phyloP scores from a whole-genome alignment of 2,329 filamentous ascomycete genomes.

The Neofusicoccum ribis region DNA sequence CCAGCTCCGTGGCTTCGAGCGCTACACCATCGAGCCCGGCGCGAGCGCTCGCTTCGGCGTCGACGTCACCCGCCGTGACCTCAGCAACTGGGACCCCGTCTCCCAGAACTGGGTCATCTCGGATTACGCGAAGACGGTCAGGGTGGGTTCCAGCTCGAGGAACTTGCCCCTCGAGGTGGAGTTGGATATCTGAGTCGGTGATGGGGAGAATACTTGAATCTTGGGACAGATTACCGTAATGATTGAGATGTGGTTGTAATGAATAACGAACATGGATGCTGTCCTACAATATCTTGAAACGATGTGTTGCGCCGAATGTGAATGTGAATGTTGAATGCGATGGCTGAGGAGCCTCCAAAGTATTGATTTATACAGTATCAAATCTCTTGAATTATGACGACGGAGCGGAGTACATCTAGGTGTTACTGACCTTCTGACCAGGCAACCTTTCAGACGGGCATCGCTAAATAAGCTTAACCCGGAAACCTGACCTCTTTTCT shows the following conservation, averaged over 20 bases:
- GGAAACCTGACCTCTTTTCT: too few species aligned
- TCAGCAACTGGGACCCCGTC: constrained; percentile 81
- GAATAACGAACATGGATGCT: not conserved
- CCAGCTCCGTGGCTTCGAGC: constrained; percentile 78
- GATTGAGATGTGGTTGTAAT: not conserved
- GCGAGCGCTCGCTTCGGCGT: constrained; percentile 65
- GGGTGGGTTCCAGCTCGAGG: constrained; percentile 60
- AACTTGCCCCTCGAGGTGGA: constrained; percentile 51
- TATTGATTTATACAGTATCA: too few species aligned
- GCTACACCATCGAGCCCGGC: constrained; percentile 67
- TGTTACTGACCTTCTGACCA: too few species aligned
- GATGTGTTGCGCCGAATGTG: not conserved
- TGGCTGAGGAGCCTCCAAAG: too few species aligned
- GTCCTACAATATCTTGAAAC: not conserved
- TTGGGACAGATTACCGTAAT: too few species aligned
- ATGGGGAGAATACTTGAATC: not conserved
- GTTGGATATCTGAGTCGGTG: constrained; percentile 24
- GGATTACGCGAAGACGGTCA: constrained; percentile 58
- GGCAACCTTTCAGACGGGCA: too few species aligned
- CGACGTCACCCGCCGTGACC: constrained; percentile 73
- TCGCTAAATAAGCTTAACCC: too few species aligned
- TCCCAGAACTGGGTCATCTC: constrained; percentile 81
- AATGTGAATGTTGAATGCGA: not conserved
- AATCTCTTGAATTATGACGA: too few species aligned
- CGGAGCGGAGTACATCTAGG: too few species aligned